Base-by-base conservation (phyloP, 176 grass and related monocot genomes). In the sorghum (Sorghum bicolor) region DNA sequence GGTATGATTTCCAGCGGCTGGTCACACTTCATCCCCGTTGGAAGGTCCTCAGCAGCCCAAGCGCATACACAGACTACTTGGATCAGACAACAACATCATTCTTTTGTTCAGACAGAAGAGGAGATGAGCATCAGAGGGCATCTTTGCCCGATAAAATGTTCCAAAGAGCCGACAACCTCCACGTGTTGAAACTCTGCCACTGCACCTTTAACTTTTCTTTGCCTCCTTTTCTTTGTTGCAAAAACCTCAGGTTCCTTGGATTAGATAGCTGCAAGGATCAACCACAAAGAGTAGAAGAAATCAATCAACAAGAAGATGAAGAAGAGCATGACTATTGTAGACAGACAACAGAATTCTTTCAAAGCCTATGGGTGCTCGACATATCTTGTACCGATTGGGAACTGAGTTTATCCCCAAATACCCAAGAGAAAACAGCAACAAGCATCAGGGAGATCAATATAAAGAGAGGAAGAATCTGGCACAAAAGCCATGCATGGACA, bases 371-470 rank as follows among this genome's bases (percentile, higher is more conserved):
- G 52, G 52, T 55, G 2, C 26, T 83, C 4, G 53, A 83, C 28
- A 32, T 83, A 45, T 33, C 7, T 53, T 1, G 17, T 28, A 83
- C 38, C 0, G 28, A 83, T 33, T 83, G 80, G 80, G 53, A 82
- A 32, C 5, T 72, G 10, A 7, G 9, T 10, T 62, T 72, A 3
- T 31, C 67, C 25, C 16, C 16, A 6, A 0, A 82, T 16, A 82
- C 5, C 12, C 14, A 24, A 17, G 19, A 45, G 17, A 20, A 12
- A 10, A 64, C 34, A 20, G 1, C 20, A 17, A 31, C 4, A 5
- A 84, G 55, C 25, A 31, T 77, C 4, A 69, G 63, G 32, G 81
- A 83, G 14, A 15, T 74, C 10, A 5, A 64, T 25, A 69, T 77
- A 85, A 33, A 44, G 11, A 69, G 32, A 0, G 83, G 63, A 30